Evolutionary conservation across 2,329 filamentous ascomycete species (phyloP).

Genomic region (Aspergillus sp.): DNA sequence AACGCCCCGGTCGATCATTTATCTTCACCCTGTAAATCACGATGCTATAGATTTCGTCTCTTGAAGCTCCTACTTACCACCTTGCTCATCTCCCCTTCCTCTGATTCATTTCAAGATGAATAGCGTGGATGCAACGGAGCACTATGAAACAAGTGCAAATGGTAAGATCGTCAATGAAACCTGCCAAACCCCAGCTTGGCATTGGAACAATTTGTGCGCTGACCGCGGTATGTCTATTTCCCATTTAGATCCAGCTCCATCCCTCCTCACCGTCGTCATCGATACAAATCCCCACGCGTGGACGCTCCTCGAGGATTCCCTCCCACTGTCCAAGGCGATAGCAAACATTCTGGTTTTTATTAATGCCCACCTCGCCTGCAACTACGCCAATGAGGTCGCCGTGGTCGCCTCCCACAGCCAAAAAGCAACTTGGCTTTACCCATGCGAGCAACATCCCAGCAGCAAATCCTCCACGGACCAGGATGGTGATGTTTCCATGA

Average conservation of each 20-base stretch:
- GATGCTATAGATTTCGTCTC: too few species aligned
- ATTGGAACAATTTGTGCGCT: too few species aligned
- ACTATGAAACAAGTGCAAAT: slow-evolving; percentile 45
- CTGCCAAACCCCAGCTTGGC: too few species aligned
- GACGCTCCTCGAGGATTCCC: slow-evolving; percentile 68
- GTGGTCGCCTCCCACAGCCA: slow-evolving; percentile 86
- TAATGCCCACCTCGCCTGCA: slow-evolving; percentile 92
- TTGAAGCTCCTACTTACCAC: neutral
- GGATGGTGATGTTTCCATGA: slow-evolving; percentile 58
- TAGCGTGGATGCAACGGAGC: slow-evolving; percentile 58
- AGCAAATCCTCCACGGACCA: slow-evolving; percentile 10
- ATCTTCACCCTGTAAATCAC: too few species aligned
- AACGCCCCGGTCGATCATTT: too few species aligned
- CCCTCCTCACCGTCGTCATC: slow-evolving; percentile 83
- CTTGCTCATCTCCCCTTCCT: too few species aligned
- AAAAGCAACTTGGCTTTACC: slow-evolving; percentile 86
- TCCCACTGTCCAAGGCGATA: slow-evolving; percentile 78
- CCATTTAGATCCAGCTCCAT: slow-evolving; percentile 57
- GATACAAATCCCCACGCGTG: slow-evolving; percentile 96
- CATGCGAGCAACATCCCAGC: slow-evolving; percentile 39
- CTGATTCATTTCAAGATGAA: slow-evolving; percentile 49
- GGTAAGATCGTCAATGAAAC: slow-evolving; percentile 24
- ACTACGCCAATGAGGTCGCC: slow-evolving; percentile 87
- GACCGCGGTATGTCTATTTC: too few species aligned
- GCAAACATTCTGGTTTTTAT: slow-evolving; percentile 92